phyloP scores from a whole-genome alignment of 768 basidiomycete species.

The Auriculariales sp. region DNA sequence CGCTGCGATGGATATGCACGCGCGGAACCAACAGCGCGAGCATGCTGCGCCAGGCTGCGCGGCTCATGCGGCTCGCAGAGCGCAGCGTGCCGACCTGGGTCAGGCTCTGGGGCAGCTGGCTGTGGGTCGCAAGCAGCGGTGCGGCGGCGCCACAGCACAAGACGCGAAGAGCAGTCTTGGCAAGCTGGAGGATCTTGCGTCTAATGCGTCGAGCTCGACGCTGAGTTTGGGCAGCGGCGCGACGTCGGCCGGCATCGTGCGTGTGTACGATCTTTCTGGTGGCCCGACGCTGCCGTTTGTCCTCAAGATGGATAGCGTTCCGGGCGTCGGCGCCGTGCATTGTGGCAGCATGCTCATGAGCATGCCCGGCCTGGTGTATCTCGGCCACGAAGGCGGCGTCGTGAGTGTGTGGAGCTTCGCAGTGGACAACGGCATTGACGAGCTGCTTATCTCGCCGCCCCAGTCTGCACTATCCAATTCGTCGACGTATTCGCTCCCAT shows the following conservation, averaged over 20 bases:
- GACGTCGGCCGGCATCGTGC: slow-evolving; percentile 29
- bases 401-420: slow-evolving; percentile 68
- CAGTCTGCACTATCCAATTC: too few relatives aligned
- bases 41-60: slow-evolving; percentile 27
- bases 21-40: slow-evolving; percentile 22
- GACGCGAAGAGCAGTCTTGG: slow-evolving; percentile 10
- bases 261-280: slow-evolving; percentile 54
- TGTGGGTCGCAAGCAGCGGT: slow-evolving; percentile 69
- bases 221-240: background rate
- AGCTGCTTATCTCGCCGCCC: too few relatives aligned
- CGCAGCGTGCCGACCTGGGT: slow-evolving; percentile 77
- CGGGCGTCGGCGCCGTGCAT: slow-evolving; percentile 72
- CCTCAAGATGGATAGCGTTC: slow-evolving; percentile 47
- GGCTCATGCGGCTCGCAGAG: slow-evolving; percentile 57
- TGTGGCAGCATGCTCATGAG: slow-evolving; percentile 64
- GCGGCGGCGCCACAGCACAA: slow-evolving; percentile 24
- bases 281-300: slow-evolving; percentile 29
- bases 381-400: slow-evolving; percentile 87
- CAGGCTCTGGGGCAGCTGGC: slow-evolving; percentile 51
- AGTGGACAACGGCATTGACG: too few relatives aligned
- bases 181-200: background rate
- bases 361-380: slow-evolving; percentile 49
- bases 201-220: background rate
- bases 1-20: slow-evolving; percentile 52
- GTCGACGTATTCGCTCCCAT: too few relatives aligned